These are phyloP conservation scores for Eucalyptus grandis DNA, from an alignment of 345 rosid species.

Conservation along the genomic window DNA sequence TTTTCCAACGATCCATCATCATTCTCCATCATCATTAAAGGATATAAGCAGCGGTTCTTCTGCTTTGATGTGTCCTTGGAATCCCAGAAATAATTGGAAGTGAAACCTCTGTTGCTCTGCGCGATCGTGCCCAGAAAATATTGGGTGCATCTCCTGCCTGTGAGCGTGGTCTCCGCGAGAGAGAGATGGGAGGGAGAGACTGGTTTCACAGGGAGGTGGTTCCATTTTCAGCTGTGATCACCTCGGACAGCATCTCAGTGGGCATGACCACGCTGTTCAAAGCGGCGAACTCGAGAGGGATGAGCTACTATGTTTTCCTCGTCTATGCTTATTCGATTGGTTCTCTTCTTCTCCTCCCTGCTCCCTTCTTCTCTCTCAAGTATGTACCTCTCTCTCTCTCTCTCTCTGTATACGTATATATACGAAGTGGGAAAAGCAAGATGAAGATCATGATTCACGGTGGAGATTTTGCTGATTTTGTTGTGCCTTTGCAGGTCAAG, in stretches of 20 bases:
- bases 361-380: conserved; percentile 1
- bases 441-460: not conserved
- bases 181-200: not conserved
- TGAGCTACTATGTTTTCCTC: conserved; percentile 1
- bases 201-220: not conserved
- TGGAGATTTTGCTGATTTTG: not conserved
- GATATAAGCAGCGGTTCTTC: not conserved
- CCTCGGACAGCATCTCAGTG: not conserved
- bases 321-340: not conserved
- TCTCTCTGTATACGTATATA: not conserved
- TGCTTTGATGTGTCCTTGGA: not conserved
- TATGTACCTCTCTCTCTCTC: not conserved
- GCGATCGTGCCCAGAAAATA: not conserved
- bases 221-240: not conserved
- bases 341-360: not conserved
- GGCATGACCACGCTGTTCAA: not conserved
- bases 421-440: not conserved
- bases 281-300: conserved; percentile 4
- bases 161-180: not conserved
- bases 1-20: not conserved
- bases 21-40: not conserved
- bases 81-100: not conserved
- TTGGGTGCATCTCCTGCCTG: not conserved
- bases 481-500: not conserved
- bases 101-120: not conserved